Percentiles rank a stretch among this genome's conserved stretches.
Evolutionary conservation across 176 grass and related monocot species (phyloP).

Genomic region (Ensete ventricosum): DNA sequence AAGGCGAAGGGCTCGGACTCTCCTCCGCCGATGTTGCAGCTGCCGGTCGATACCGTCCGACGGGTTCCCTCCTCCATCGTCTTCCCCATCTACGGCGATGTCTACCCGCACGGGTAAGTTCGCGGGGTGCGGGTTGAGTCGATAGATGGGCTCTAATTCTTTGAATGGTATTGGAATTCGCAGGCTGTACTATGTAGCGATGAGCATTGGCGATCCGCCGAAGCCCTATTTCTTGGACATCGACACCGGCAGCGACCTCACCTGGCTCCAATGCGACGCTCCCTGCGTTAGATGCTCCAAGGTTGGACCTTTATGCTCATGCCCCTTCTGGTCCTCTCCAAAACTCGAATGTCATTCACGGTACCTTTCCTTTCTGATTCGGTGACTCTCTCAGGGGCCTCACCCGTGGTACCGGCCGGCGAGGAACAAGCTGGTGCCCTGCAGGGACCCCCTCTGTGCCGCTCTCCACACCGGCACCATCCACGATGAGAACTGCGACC

Average conservation of each 20-base stretch:
- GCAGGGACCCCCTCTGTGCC: constrained; percentile 52
- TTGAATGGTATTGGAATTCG: neutral
- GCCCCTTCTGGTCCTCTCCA: neutral
- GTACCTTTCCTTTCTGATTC: constrained; percentile 7
- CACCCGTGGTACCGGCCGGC: constrained; percentile 48
- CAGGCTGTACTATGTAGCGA: constrained; percentile 54
- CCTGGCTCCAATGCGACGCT: constrained; percentile 87
- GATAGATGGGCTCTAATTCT: neutral
- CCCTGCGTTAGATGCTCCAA: constrained; percentile 85
- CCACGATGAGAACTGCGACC: constrained; percentile 11
- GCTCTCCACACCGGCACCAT: constrained; percentile 20
- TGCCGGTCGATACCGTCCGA: neutral
- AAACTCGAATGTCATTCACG: neutral
- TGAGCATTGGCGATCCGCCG: constrained; percentile 74
- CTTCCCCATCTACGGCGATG: constrained; percentile 63
- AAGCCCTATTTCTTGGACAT: constrained; percentile 83
- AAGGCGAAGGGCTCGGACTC: neutral
- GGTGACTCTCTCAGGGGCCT: constrained; percentile 39
- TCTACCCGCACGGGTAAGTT: constrained; percentile 56
- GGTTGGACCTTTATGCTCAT: neutral
- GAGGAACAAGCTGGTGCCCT: constrained; percentile 45
- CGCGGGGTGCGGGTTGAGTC: neutral
- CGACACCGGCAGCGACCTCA: constrained; percentile 90
- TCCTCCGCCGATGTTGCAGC: constrained; percentile 1
- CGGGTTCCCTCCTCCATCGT: constrained; percentile 30